Evolutionary conservation across 768 basidiomycete species (phyloP).

Genomic region (Coprinopsis cinerea): DNA sequence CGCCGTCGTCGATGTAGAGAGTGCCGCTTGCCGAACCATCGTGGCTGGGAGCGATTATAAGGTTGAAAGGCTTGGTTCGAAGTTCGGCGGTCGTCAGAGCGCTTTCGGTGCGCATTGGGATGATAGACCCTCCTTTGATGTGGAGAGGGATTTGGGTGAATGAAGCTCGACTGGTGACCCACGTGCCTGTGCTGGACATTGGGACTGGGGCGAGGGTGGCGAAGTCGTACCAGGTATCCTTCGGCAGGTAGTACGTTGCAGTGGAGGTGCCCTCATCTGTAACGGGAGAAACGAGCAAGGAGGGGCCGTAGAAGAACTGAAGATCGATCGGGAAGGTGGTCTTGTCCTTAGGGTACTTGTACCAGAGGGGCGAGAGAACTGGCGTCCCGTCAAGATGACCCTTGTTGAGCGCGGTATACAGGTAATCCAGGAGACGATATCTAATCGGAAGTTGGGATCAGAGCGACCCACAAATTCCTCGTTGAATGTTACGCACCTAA

Average conservation of each 20-base stretch:
- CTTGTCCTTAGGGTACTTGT: constrained; percentile 58
- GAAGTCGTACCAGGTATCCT: constrained; percentile 65
- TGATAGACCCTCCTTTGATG: constrained; percentile 52
- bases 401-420: constrained; percentile 65
- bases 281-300: constrained; percentile 65
- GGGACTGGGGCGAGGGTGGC: constrained; percentile 39
- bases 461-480: neutral
- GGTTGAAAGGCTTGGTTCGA: constrained; percentile 50
- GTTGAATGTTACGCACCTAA: constrained; percentile 37
- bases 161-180: constrained; percentile 37
- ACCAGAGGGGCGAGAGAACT: constrained; percentile 59
- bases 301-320: constrained; percentile 66
- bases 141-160: constrained; percentile 58
- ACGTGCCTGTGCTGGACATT: constrained; percentile 41
- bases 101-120: constrained; percentile 49
- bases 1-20: constrained; percentile 64
- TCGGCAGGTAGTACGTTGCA: constrained; percentile 56
- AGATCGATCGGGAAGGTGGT: constrained; percentile 55
- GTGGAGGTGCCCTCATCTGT: constrained; percentile 54
- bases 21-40: constrained; percentile 46
- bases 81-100: constrained; percentile 59
- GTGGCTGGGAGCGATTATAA: constrained; percentile 54
- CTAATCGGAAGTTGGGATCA: constrained; percentile 22
- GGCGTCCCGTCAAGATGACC: constrained; percentile 56
- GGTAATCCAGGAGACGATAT: constrained; percentile 64